phyloP scores from a whole-genome alignment of 1,284 basidiomycete genomes.

The Tylopilus orsonianus region DNA sequence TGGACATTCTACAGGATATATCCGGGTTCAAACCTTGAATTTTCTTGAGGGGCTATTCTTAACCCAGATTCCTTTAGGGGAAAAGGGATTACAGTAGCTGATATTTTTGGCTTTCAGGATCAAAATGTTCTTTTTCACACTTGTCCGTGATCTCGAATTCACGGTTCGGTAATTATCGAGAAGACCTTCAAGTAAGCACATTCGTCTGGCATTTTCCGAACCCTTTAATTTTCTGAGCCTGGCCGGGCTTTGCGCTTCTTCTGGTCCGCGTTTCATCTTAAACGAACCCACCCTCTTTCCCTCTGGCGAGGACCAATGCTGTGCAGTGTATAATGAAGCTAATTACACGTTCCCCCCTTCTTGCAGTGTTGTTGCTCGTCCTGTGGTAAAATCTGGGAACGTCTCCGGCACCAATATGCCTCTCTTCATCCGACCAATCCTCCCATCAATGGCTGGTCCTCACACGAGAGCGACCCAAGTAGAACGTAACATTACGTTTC shows the following conservation, averaged over 20 bases:
- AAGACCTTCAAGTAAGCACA: slow-evolving; percentile 59
- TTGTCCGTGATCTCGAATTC: slow-evolving; percentile 58
- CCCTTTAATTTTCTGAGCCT: slow-evolving; percentile 22
- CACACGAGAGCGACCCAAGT: slow-evolving; percentile 11
- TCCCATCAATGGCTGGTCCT: slow-evolving; percentile 7
- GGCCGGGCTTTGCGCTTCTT: slow-evolving; percentile 14
- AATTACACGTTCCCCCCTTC: slow-evolving; percentile 6
- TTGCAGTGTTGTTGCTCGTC: slow-evolving; percentile 52
- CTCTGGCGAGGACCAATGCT: slow-evolving; percentile 11
- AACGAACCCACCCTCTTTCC: slow-evolving; percentile 9
- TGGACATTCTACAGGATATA: background rate
- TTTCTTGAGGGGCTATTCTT: slow-evolving; percentile 3
- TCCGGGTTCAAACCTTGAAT: slow-evolving; percentile 1
- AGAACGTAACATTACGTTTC: slow-evolving; percentile 20
- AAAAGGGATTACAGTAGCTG: slow-evolving; percentile 11
- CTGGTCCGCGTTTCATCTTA: slow-evolving; percentile 26
- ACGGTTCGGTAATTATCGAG: slow-evolving; percentile 54
- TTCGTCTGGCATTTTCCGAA: slow-evolving; percentile 17
- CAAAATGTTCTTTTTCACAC: slow-evolving; percentile 59
- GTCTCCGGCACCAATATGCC: slow-evolving; percentile 57
- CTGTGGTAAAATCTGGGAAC: slow-evolving; percentile 51
- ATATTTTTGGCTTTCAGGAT: slow-evolving; percentile 43
- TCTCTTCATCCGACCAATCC: slow-evolving; percentile 40
- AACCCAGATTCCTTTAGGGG: background rate
- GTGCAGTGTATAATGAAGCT: slow-evolving; percentile 13